Conservation (phyloP, 177 flowering plant genomes). For the Telopea speciosissima region DNA sequence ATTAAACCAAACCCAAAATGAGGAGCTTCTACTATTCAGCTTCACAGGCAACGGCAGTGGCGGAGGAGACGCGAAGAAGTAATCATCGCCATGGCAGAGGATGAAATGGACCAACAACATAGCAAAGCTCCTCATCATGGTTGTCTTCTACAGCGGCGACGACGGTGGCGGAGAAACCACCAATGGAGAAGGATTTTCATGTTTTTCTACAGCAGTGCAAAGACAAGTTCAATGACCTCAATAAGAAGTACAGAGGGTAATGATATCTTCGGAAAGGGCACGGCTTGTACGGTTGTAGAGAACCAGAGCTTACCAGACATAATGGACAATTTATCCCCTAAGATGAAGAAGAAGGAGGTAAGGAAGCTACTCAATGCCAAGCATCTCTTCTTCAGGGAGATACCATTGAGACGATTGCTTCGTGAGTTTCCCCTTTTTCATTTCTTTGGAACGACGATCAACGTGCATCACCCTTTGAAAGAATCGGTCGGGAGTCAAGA, state of each 20-base stretch:
- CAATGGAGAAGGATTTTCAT: constrained; percentile 78
- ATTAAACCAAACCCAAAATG: not conserved
- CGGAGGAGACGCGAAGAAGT: constrained; percentile 46
- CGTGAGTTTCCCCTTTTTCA: too few relatives aligned
- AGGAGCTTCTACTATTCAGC: constrained; percentile 5
- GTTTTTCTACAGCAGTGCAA: constrained; percentile 94
- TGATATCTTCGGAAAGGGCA: constrained; percentile 78
- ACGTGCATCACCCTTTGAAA: too few relatives aligned
- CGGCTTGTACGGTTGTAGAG: constrained; percentile 84
- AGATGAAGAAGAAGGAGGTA: constrained; percentile 80
- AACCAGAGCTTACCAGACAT: constrained; percentile 69
- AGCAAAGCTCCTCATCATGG: constrained; percentile 80
- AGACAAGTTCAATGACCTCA: too few relatives aligned
- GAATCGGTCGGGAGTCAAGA: too few relatives aligned
- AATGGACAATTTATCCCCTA: constrained; percentile 65
- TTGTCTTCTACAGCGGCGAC: constrained; percentile 77
- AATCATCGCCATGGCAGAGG: constrained; percentile 82
- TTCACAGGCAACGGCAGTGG: constrained; percentile 32
- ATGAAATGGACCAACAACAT: constrained; percentile 95
- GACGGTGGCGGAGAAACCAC: constrained; percentile 44
- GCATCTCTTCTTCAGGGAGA: constrained; percentile 86
- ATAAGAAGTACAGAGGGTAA: constrained; percentile 89
- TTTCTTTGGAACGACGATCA: too few relatives aligned
- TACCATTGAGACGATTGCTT: too few relatives aligned
- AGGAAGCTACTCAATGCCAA: constrained; percentile 78